Percentiles rank a stretch among this genome's conserved stretches.
phyloP scores from a whole-genome alignment of 2,329 filamentous ascomycete species.

The Aspergillus spinulosporus region DNA sequence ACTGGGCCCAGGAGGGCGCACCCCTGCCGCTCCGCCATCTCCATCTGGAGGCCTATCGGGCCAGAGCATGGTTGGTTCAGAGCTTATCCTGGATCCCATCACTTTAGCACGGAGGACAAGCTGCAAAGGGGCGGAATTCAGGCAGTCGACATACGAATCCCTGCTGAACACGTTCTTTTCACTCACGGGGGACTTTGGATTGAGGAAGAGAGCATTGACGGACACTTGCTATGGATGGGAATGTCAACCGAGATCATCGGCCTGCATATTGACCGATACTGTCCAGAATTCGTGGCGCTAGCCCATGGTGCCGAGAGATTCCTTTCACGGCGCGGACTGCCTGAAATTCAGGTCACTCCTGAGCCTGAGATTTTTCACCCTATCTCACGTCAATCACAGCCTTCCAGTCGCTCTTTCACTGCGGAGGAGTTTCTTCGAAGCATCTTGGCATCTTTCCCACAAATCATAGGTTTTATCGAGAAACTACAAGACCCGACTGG shows the following conservation, averaged over 20 bases:
- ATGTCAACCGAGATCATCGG: neutral
- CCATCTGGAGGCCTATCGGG: slow-evolving; percentile 2
- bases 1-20: neutral
- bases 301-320: neutral
- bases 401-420: neutral
- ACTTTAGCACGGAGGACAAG: neutral
- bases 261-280: neutral
- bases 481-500: neutral
- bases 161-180: neutral
- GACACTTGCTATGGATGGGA: slow-evolving; percentile 7
- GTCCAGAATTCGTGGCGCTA: neutral
- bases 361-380: neutral
- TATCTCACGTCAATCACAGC: neutral
- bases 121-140: neutral
- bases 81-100: slow-evolving; percentile 5
- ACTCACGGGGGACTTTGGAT: slow-evolving; percentile 5
- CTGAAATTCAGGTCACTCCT: neutral
- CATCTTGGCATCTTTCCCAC: neutral
- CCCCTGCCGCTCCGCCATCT: slow-evolving; percentile 4
- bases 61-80: neutral
- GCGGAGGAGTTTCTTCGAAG: neutral
- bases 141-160: neutral
- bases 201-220: neutral
- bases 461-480: neutral
- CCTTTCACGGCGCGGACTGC: neutral